A percentile compares a stretch with the other conserved stretches of the same genome.
phyloP scores from a whole-genome alignment of 805 yeast genomes.

The Candida endomychidarum region DNA sequence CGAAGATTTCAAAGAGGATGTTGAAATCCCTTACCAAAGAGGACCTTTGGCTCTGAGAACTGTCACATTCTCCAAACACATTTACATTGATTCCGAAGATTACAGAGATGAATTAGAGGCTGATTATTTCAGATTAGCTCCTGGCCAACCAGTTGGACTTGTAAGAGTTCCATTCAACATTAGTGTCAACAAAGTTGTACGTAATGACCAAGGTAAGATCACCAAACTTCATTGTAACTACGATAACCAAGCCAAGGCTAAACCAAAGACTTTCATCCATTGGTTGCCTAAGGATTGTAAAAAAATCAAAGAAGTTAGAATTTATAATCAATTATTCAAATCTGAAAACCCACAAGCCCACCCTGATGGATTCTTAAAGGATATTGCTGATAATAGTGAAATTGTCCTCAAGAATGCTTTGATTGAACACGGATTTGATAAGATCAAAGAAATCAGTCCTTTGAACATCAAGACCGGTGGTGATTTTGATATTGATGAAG shows the following conservation, averaged over 20 bases:
- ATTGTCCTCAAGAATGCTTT: constrained; percentile 62
- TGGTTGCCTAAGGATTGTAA: constrained; percentile 83
- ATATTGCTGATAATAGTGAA: constrained; percentile 80
- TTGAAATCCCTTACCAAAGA: constrained; percentile 87
- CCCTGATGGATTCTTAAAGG: constrained; percentile 86
- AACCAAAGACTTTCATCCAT: constrained; percentile 95
- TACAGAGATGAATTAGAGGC: constrained; percentile 61
- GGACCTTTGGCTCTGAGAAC: constrained; percentile 63
- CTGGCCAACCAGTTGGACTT: constrained; percentile 92
- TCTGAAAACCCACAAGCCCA: constrained; percentile 88
- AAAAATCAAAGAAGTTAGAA: constrained; percentile 70
- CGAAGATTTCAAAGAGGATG: constrained; percentile 67
- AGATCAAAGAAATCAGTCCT: constrained; percentile 70
- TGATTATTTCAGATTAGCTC: constrained; percentile 91
- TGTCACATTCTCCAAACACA: constrained; percentile 71
- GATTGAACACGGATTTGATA: constrained; percentile 72
- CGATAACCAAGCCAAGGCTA: constrained; percentile 63
- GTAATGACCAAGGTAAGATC: constrained; percentile 60
- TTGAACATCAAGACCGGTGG: constrained; percentile 61
- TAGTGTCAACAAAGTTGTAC: constrained; percentile 50
- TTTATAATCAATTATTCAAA: constrained; percentile 83
- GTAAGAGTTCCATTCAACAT: constrained; percentile 87
- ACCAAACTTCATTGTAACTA: constrained; percentile 75
- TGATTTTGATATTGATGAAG: constrained; percentile 73
- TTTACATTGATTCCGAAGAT: constrained; percentile 88